Base-by-base conservation (phyloP, 768 basidiomycete species). In the Lentinus brumalis region DNA sequence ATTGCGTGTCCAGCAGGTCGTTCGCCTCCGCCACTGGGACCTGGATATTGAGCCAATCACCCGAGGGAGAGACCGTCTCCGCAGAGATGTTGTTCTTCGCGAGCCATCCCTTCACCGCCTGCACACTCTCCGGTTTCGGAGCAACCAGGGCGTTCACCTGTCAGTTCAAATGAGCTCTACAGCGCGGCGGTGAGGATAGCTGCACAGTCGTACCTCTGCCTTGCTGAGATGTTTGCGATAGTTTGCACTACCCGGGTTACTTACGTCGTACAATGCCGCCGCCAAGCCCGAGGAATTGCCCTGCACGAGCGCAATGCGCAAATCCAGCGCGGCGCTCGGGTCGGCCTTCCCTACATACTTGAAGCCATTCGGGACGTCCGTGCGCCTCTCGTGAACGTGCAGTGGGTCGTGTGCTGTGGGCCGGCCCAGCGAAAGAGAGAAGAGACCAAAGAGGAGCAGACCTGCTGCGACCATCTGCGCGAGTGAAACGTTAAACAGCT, bases 71-170 rank as follows among this genome's bases (percentile, higher is more conserved):
- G 3, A 63, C 56, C 9, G 61, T 35, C n/a, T 60, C 56, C 0
- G 70, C 56, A 18, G 55, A 56, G 42, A 75, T 35, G 50, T 62
- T 65, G 53, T 74, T 65, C 50, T 62, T 59, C 4, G 62, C 32
- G 1, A 75, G 62, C 67, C 67, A 75, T 5, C 57, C 44, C 42
- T 66, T 66, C 10, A 75, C 73, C 1, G 69, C 69, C 6, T 57
- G 18, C 7, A 59, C 53, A 8, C 66, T 69, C 35, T 69, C 69
- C 0, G 54, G 26, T 21, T 61, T 56, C 0, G 74, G 73, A 1
- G 65, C 54, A 14, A 67, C 65, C 54, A 65, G 61, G 1, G 67
- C 78, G 46, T 89, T 86, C 2, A 86, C 85, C 69, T 70, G 46
- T 4, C 3, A 14, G 39, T 6, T 10, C 12, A 16, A n/a, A 32